phyloP scores from a whole-genome alignment of 371 early-diverging fungal genomes.

The Circinella minor region DNA sequence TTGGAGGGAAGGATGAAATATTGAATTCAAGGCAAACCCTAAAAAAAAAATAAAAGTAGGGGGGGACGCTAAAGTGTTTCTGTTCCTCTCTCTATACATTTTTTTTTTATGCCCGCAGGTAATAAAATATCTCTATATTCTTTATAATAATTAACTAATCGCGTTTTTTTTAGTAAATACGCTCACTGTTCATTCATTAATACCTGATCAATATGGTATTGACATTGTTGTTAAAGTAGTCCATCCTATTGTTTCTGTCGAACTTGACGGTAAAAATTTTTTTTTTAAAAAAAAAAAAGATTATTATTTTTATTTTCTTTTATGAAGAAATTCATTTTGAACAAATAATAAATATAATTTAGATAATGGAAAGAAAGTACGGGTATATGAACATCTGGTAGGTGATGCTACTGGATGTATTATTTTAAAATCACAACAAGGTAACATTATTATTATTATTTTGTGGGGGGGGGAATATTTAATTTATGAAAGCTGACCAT shows the following conservation, averaged over 20 bases:
- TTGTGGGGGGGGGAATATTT: not conserved
- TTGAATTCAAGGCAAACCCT: no score
- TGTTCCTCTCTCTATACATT: no score
- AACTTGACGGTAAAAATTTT: conserved; percentile 17
- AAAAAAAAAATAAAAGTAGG: no score
- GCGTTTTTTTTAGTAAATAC: not conserved
- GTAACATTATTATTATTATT: conserved; percentile 18
- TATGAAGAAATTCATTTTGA: no score
- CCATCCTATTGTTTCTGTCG: conserved; percentile 20
- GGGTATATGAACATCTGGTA: conserved; percentile 31
- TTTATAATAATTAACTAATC: no score
- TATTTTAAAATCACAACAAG: conserved; percentile 25
- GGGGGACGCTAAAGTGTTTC: not conserved
- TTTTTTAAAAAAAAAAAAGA: not conserved
- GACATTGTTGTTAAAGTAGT: conserved; percentile 24
- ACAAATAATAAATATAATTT: not conserved
- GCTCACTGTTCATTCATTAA: conserved; percentile 9
- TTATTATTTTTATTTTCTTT: no score
- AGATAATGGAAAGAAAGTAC: conserved; percentile 14
- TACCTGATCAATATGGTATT: conserved; percentile 32
- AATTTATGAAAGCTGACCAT: no score
- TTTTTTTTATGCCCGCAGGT: no score
- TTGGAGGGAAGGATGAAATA: no score
- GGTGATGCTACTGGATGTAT: conserved; percentile 35
- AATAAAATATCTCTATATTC: no score